Evolutionary conservation across 257 asterid genomes (phyloP).

Genomic region (Parsonsia alboflavescens): DNA sequence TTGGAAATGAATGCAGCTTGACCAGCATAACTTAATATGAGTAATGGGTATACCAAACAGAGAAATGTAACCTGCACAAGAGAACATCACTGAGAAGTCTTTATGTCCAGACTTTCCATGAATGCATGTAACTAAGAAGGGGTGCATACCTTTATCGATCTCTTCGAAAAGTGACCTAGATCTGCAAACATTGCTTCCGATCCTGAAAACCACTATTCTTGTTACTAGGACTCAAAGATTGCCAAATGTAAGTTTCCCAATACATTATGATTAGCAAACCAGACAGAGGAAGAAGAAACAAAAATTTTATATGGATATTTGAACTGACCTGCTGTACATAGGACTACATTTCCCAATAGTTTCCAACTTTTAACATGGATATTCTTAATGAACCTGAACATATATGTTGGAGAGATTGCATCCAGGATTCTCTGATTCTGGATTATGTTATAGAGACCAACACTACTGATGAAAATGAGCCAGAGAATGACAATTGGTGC

Average conservation of each 20-base stretch:
- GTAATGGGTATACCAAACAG: constrained; percentile 79
- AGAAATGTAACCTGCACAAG: constrained; percentile 64
- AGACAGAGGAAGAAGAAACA: neutral
- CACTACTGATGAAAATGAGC: constrained; percentile 64
- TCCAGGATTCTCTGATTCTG: constrained; percentile 41
- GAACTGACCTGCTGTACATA: constrained; percentile 78
- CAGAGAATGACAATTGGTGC: constrained; percentile 86
- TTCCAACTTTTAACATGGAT: constrained; percentile 57
- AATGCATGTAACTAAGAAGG: neutral
- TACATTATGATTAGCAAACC: neutral
- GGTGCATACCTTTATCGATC: constrained; percentile 68
- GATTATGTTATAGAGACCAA: constrained; percentile 68
- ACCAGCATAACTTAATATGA: constrained; percentile 79
- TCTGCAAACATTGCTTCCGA: constrained; percentile 86
- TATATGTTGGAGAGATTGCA: constrained; percentile 72
- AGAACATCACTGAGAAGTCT: neutral
- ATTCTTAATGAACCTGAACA: constrained; percentile 67
- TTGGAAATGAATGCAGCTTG: constrained; percentile 77
- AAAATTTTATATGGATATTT: constrained; percentile 1
- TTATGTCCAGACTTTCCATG: neutral
- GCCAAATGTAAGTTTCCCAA: neutral
- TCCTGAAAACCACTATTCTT: constrained; percentile 37
- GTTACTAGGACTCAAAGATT: neutral
- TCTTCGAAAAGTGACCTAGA: constrained; percentile 91
- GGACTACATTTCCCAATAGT: constrained; percentile 62